Evolutionary conservation across 2,329 filamentous ascomycete species (phyloP).

Genomic region (Fusarium sacchari): DNA sequence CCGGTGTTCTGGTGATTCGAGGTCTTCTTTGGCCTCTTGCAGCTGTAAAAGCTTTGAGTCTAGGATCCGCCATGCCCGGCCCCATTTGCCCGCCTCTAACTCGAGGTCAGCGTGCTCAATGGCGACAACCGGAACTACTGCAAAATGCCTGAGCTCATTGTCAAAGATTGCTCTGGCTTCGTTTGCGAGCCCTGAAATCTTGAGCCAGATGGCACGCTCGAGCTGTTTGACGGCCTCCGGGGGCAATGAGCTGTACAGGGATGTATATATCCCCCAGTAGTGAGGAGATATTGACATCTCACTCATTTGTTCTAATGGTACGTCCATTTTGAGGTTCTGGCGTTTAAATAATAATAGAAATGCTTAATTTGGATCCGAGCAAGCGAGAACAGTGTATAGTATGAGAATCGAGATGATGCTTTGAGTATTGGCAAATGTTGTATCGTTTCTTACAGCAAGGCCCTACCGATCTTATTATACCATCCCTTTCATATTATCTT

Average conservation of each 20-base stretch:
- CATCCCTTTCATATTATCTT: not conserved
- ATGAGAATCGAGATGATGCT: not conserved
- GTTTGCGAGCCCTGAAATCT: not conserved
- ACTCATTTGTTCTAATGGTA: not conserved
- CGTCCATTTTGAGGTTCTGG: not conserved
- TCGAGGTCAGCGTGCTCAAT: not conserved
- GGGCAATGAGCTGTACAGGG: not conserved
- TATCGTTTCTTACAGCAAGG: not conserved
- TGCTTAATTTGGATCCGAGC: not conserved
- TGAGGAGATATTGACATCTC: not conserved
- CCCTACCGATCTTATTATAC: not conserved
- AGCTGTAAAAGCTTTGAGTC: not conserved
- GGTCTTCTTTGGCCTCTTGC: not conserved
- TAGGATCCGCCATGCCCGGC: not conserved
- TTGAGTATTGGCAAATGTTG: not conserved
- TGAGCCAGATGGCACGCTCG: not conserved
- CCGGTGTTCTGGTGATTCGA: not conserved
- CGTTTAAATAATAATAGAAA: accelerated
- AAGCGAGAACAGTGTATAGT: not conserved
- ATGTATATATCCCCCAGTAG: not conserved
- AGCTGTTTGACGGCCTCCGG: not conserved
- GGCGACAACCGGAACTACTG: not conserved
- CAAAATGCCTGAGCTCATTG: not conserved
- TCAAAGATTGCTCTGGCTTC: not conserved
- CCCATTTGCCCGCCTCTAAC: not conserved